These are phyloP conservation scores for Alternaria gaisen DNA, from an alignment of 2,329 filamentous ascomycete genomes.

Conservation along the genomic window DNA sequence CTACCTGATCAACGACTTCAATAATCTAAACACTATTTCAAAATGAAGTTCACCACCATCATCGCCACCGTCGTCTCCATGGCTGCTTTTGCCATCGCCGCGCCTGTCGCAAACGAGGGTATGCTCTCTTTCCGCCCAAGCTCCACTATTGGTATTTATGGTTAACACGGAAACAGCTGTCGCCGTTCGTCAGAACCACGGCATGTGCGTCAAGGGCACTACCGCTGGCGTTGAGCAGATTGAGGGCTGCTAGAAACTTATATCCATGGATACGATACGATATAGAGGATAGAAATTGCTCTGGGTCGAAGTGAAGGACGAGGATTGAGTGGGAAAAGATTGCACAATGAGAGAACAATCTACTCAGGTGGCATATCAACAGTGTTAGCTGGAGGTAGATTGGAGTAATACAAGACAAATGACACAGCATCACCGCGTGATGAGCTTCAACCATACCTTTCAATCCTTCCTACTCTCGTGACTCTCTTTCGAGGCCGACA, in stretches of 20 bases:
- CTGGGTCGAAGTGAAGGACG: neutral
- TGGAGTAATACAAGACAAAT: neutral
- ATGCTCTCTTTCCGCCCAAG: constrained; percentile 1
- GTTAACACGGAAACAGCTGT: constrained; percentile 34
- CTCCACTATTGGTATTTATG: neutral
- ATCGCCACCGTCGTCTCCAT: constrained; percentile 47
- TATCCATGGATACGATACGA: neutral
- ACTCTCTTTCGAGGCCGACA: neutral
- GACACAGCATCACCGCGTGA: neutral
- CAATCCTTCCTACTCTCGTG: neutral
- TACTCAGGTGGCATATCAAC: neutral
- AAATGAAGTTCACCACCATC: constrained; percentile 50
- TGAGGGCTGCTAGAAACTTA: constrained; percentile 10
- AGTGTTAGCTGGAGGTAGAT: neutral
- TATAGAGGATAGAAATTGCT: neutral
- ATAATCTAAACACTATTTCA: constrained; percentile 20
- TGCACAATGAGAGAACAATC: too few relatives aligned
- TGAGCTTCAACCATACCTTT: neutral
- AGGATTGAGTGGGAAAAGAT: neutral
- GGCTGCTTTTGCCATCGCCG: constrained; percentile 45
- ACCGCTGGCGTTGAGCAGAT: constrained; percentile 10
- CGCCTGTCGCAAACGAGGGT: constrained; percentile 41
- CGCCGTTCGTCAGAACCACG: constrained; percentile 46
- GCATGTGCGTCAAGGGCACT: constrained; percentile 43
- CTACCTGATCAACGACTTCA: constrained; percentile 3